Conservation (phyloP, 2,329 filamentous ascomycete genomes). For the Acrocalymma vagum region DNA sequence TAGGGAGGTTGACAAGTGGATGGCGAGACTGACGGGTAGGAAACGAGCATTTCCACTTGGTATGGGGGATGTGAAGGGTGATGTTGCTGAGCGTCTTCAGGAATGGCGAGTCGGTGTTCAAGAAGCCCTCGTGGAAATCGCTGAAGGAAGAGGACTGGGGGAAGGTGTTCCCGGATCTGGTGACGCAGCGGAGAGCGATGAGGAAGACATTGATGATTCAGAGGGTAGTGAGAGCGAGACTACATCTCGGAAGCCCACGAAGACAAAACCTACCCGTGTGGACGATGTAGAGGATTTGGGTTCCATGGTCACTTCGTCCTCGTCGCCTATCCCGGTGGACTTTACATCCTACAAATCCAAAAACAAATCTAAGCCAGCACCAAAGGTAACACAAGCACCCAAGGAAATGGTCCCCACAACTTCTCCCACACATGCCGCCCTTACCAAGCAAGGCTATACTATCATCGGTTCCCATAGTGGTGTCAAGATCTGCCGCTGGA, state of each 20-base stretch:
- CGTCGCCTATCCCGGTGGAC: slow-evolving; percentile 75
- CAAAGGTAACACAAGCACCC: slow-evolving; percentile 55
- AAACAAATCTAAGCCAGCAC: slow-evolving; percentile 62
- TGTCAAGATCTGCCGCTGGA: slow-evolving; percentile 98
- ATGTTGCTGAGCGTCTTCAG: slow-evolving; percentile 70
- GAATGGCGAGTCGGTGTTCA: slow-evolving; percentile 83
- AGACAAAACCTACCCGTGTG: slow-evolving; percentile 57
- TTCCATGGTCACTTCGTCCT: slow-evolving; percentile 61
- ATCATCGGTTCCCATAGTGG: slow-evolving; percentile 96
- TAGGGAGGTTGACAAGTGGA: slow-evolving; percentile 90
- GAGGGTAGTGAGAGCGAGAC: slow-evolving; percentile 50
- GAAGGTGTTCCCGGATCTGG: slow-evolving; percentile 81
- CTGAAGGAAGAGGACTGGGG: slow-evolving; percentile 63
- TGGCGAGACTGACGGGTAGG: slow-evolving; percentile 89
- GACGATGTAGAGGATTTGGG: slow-evolving; percentile 89
- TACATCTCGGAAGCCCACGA: slow-evolving; percentile 37
- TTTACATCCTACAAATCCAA: slow-evolving; percentile 77
- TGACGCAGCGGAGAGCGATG: slow-evolving; percentile 84
- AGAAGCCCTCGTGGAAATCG: slow-evolving; percentile 71
- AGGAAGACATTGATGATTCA: slow-evolving; percentile 68
- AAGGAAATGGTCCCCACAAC: slow-evolving; percentile 96
- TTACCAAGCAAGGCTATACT: slow-evolving; percentile 96
- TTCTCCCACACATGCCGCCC: slow-evolving; percentile 85
- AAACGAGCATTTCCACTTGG: slow-evolving; percentile 91
- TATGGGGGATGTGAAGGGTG: slow-evolving; percentile 84